Evolutionary conservation across 148 eudicot genomes (phyloP), one percentile per base, ranked within the genome.

Genomic region (Dianthus caryophyllus): DNA sequence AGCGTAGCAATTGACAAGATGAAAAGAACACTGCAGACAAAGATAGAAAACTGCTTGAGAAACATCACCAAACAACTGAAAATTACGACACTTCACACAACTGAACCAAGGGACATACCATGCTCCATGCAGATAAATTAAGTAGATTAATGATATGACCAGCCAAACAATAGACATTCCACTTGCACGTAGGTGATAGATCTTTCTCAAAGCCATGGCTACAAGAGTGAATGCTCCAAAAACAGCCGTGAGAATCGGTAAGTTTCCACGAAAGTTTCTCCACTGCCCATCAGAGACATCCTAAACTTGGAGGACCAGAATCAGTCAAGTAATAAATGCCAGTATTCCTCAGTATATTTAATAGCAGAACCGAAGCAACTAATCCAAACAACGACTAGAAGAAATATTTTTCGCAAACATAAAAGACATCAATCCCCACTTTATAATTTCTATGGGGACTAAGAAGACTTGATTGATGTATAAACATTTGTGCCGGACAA

Each of bases 231-330:
- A 87, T 58, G 82, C 75, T 52, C 91, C 91, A 63, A 89, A 87
- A 61, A 89, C 95, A 36, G 76, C 26, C 7, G 90, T 81, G 21
- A 93, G 86, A 69, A 89, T 81, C 25, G 88, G 87, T 71, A 89
- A 75, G 71, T 89, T 93, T 65, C 85, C 80, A 56, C 96, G 89
- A 47, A 89, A 87, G 68, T 89, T 89, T 79, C 96, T 85, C 98
- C 96, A 93, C 68, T 93, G 98, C 27, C 87, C 85, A 86, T 93
- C 96, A 49, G 96, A 89, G 44, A 79, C 83, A 80, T 93, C 98
- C 96, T 93, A 67, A 51, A 68, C 43, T 56, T 65, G 61, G 64
- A 54, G 54, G 21, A 24, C n/a, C 0, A 43, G 21, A 38, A 13
- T 14, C 31, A 46, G 51, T 63, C 9, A 56, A 21, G 17, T 24